phyloP scores from a whole-genome alignment of 108 stramenopile species.

The Skeletonema tropicum region DNA sequence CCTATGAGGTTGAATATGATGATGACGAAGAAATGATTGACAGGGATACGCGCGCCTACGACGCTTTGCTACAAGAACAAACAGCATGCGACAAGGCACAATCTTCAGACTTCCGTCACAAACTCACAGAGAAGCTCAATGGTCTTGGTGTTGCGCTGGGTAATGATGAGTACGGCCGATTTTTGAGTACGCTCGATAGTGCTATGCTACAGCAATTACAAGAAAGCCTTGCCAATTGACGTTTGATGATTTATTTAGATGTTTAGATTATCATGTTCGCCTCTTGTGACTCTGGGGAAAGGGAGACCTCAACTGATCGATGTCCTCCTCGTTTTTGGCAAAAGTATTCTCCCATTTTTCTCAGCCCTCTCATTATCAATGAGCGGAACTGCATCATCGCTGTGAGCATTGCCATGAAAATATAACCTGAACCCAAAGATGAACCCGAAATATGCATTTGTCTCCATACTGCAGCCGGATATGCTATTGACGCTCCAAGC shows the following conservation, averaged over 20 bases:
- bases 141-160: background rate
- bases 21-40: conserved; percentile 37
- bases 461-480: background rate
- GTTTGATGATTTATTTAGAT: background rate
- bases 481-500: background rate
- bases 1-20: conserved; percentile 36
- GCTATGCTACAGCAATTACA: background rate
- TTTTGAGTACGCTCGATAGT: background rate
- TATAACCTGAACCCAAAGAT: background rate
- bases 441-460: background rate
- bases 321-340: background rate
- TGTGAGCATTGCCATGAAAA: background rate
- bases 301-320: background rate
- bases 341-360: background rate
- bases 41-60: background rate
- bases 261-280: background rate
- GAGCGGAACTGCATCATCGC: background rate
- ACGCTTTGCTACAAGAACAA: background rate
- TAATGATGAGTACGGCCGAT: background rate
- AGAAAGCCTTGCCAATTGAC: background rate
- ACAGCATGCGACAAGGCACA: background rate
- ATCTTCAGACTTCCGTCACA: background rate
- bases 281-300: background rate
- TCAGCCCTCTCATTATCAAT: background rate
- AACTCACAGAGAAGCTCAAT: background rate